A percentile compares a stretch with the other conserved stretches of the same genome.
These are phyloP conservation scores for Ceratopteris richardii DNA, from an alignment of 75 land plant species.

Conservation along the genomic window DNA sequence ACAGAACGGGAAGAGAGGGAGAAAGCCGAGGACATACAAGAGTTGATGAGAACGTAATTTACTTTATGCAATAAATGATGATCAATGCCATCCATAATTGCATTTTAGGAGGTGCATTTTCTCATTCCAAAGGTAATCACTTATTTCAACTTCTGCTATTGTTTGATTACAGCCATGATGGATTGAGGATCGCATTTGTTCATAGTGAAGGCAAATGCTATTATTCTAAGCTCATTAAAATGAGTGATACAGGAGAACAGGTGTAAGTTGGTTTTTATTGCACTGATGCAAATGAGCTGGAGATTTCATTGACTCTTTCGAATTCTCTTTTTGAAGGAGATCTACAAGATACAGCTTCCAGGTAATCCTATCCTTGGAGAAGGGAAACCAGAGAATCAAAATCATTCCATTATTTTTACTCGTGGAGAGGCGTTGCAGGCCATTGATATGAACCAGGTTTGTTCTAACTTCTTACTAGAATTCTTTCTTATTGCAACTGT, in stretches of 20 bases:
- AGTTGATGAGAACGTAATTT: slow-evolving; percentile 19
- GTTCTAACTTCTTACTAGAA: neutral
- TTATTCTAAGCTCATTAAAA: slow-evolving; percentile 87
- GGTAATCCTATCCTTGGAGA: slow-evolving; percentile 88
- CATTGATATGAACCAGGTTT: slow-evolving; percentile 98
- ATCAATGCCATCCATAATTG: neutral
- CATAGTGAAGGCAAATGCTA: slow-evolving; percentile 54
- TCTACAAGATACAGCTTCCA: slow-evolving; percentile 82
- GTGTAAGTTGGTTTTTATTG: slow-evolving; percentile 30
- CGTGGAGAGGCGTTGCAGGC: slow-evolving; percentile 96
- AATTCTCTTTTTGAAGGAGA: slow-evolving; percentile 36
- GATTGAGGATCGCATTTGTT: slow-evolving; percentile 86
- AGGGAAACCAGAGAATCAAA: slow-evolving; percentile 98
- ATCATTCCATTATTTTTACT: slow-evolving; percentile 90
- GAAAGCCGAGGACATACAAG: slow-evolving; percentile 20
- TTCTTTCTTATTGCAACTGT: no score
- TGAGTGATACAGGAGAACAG: slow-evolving; percentile 78
- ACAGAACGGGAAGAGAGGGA: slow-evolving; percentile 30
- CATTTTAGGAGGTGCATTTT: no score
- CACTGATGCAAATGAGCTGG: no score
- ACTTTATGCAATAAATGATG: neutral
- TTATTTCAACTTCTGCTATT: neutral
- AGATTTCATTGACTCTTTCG: no score
- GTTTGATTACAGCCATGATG: slow-evolving; percentile 55
- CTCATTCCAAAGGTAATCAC: no score